Base-by-base conservation (phyloP, 108 stramenopile species). In the Stephanodiscus triporus region DNA sequence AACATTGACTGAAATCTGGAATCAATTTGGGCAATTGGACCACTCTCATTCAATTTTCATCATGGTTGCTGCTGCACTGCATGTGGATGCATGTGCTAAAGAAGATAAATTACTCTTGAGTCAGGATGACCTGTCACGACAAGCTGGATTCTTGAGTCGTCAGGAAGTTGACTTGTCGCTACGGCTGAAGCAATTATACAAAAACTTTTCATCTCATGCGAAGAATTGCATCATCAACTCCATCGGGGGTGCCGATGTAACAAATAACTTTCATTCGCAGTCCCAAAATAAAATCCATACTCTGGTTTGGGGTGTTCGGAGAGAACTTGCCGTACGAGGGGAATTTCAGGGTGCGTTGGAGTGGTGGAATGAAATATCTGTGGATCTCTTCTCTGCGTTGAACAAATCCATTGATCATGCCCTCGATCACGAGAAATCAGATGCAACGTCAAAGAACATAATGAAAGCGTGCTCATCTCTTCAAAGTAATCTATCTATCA, bases 41-140 rank as follows among this genome's bases (percentile, higher is more conserved):
- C 42, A 60, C 20, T 45, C 68, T 9, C 68, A 74, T 38, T 69
- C 61, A 17, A 68, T 36, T 29, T 66, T 65, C 5, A 80, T 80
- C 47, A 80, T 80, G 73, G 63, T 80, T 70, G 68, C 72, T 58
- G 79, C 79, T 38, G 63, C 68, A 22, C 66, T 80, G 72, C 51
- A 63, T 49, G 72, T 80, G n/a, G 64, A 70, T 65, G 73, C 68
- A 0, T 74, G 79, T 47, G 49, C 59, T 23, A 40, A 50, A 22
- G 22, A 42, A 17, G 0, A 17, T 6, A 57, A 20, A 26, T 43
- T 48, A 6, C 66, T 30, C 42, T 37, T 13, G 29, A 48, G 47
- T 66, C 30, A 36, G 23, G 38, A 49, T 53, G 17, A 23, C 32
- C 45, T 9, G 27, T 27, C 30, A 32, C 55, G 9, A 42, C 43